A percentile compares a stretch with the other conserved stretches of the same genome.
phyloP scores from a whole-genome alignment of 371 early-diverging fungal genomes.

The Amoeboaphelidium protococcarum region DNA sequence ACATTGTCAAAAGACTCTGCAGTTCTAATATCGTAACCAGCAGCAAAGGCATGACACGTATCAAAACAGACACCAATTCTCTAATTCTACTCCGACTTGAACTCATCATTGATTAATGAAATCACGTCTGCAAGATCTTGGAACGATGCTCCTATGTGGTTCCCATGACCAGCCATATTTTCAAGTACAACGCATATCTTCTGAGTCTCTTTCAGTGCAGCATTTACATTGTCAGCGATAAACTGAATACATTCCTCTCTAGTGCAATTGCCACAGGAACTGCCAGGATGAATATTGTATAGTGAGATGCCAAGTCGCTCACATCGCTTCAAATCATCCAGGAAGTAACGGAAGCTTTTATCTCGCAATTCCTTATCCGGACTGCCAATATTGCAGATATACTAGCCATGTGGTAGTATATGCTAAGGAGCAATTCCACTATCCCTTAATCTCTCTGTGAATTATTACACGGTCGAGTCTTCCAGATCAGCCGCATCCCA shows the following conservation, averaged over 20 bases:
- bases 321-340: slow-evolving; percentile 31
- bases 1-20: slow-evolving; percentile 16
- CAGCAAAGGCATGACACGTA: slow-evolving; percentile 36
- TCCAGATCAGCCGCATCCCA: slow-evolving; percentile 6
- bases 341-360: slow-evolving; percentile 15
- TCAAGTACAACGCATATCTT: slow-evolving; percentile 24
- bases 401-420: slow-evolving; percentile 31
- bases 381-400: slow-evolving; percentile 34
- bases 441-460: slow-evolving; percentile 5
- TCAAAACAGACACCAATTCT: slow-evolving; percentile 37
- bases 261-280: slow-evolving; percentile 16
- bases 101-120: slow-evolving; percentile 19
- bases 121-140: slow-evolving; percentile 24
- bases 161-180: slow-evolving; percentile 41
- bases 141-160: slow-evolving; percentile 22
- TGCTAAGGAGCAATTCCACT: slow-evolving; percentile 6
- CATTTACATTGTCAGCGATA: slow-evolving; percentile 24
- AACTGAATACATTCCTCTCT: slow-evolving; percentile 12
- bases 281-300: slow-evolving; percentile 39
- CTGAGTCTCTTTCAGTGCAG: slow-evolving; percentile 13
- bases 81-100: too few species aligned
- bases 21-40: slow-evolving; percentile 34
- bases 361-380: slow-evolving; percentile 16
- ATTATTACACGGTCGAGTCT: slow-evolving; percentile 4
- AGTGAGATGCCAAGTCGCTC: slow-evolving; percentile 20